Evolutionary conservation across 305 asterid genomes (phyloP).

Genomic region (Fraxinus xanthoxyloides): DNA sequence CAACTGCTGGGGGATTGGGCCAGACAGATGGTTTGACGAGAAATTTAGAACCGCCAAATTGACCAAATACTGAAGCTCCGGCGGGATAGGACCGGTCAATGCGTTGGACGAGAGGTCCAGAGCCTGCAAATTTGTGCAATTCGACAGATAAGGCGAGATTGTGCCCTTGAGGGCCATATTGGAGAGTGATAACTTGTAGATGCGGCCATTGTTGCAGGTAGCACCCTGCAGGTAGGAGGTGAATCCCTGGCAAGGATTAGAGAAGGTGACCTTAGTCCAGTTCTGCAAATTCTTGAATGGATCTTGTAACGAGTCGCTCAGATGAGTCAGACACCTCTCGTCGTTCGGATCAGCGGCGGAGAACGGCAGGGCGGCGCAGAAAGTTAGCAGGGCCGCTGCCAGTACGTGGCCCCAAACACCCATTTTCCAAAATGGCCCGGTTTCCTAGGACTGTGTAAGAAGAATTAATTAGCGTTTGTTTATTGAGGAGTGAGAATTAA

Average conservation of each 20-base stretch:
- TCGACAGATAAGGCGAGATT: conserved; percentile 83
- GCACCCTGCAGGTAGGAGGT: conserved; percentile 75
- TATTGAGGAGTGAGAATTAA: neutral
- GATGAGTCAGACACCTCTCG: conserved; percentile 64
- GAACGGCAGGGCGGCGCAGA: conserved; percentile 24
- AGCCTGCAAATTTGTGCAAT: conserved; percentile 87
- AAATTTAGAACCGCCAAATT: conserved; percentile 87
- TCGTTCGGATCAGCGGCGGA: conserved; percentile 81
- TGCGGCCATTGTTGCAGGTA: conserved; percentile 93
- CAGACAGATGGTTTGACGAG: conserved; percentile 68
- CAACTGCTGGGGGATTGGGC: conserved; percentile 64
- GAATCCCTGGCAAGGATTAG: conserved; percentile 79
- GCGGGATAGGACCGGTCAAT: conserved; percentile 68
- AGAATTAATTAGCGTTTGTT: neutral
- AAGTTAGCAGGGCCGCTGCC: conserved; percentile 35
- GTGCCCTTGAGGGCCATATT: conserved; percentile 64
- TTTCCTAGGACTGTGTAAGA: neutral
- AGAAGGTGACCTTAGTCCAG: conserved; percentile 64
- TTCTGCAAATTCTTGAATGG: conserved; percentile 60
- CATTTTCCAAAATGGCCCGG: conserved; percentile 20
- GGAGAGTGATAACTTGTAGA: conserved; percentile 74
- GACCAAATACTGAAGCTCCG: conserved; percentile 66
- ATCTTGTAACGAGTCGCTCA: conserved; percentile 61
- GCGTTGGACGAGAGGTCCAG: conserved; percentile 86
- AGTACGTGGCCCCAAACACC: conserved; percentile 30